These are phyloP conservation scores for Plantago major DNA, from an alignment of 257 asterid genomes.

Conservation along the genomic window DNA sequence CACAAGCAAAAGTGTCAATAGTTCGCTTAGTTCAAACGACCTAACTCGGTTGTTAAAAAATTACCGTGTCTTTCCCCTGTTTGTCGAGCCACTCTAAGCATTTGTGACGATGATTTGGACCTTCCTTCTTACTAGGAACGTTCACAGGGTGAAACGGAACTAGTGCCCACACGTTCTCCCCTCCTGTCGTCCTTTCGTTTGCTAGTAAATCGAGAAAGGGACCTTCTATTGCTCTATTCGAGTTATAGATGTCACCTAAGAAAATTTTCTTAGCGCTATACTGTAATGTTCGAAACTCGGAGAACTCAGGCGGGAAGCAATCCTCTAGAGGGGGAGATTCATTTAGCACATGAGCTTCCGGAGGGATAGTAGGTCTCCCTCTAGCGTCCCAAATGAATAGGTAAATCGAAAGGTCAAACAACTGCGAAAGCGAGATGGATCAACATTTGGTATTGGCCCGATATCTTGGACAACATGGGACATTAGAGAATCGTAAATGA, in stretches of 20 bases:
- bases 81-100: conserved; percentile 51
- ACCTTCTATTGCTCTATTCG: conserved; percentile 39
- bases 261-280: conserved; percentile 4
- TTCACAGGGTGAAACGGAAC: conserved; percentile 45
- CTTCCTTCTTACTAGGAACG: not conserved
- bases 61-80: conserved; percentile 26
- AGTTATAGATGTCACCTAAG: conserved; percentile 38
- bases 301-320: conserved; percentile 28
- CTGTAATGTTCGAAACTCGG: conserved; percentile 27
- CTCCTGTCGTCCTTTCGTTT: conserved; percentile 6
- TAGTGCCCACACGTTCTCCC: conserved; percentile 37
- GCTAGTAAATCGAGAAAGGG: conserved; percentile 34
- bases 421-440: conserved; percentile 43
- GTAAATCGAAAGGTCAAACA: conserved; percentile 27
- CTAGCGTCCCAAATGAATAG: conserved; percentile 18
- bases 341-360: conserved; percentile 12
- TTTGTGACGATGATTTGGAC: conserved; percentile 3
- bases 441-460: conserved; percentile 27
- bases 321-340: conserved; percentile 31
- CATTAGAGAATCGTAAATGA: conserved; percentile 44
- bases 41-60: no score
- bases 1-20: no score
- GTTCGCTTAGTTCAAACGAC: no score
- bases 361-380: conserved; percentile 19
- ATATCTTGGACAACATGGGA: conserved; percentile 48